phyloP scores from a whole-genome alignment of 352 stramenopile genomes.

The Thalassiosira hispida region DNA sequence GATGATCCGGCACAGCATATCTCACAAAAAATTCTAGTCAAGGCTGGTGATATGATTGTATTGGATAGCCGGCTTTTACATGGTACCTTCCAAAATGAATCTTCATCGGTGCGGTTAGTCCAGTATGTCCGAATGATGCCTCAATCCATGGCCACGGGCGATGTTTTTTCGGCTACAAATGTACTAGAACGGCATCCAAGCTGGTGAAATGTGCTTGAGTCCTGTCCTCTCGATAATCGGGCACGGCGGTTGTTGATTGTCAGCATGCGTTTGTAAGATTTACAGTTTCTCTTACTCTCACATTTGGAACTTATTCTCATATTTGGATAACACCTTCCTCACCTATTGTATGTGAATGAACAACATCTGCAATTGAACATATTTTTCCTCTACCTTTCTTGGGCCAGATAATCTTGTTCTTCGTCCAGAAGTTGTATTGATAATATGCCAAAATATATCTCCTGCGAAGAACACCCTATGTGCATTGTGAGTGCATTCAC shows the following conservation, averaged over 20 bases:
- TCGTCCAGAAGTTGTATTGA: no score
- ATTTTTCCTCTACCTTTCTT: no score
- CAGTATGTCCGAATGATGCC: constrained; percentile 12
- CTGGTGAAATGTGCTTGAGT: neutral
- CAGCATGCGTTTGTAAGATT: no score
- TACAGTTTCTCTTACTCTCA: no score
- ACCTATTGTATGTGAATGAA: no score
- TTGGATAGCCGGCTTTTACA: constrained; percentile 18
- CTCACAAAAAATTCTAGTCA: constrained; percentile 21
- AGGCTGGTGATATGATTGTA: constrained; percentile 18
- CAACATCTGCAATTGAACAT: no score
- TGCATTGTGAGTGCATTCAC: no score
- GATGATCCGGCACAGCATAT: constrained; percentile 1
- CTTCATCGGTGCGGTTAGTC: constrained; percentile 2
- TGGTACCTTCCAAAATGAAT: constrained; percentile 22
- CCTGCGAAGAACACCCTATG: no score
- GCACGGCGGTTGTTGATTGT: neutral
- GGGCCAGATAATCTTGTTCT: no score
- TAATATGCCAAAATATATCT: no score
- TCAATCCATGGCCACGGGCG: neutral
- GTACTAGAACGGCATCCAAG: neutral
- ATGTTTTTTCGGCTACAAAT: neutral
- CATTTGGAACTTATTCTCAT: no score
- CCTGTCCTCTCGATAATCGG: neutral
- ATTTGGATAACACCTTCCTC: no score